Conservation (phyloP, 352 stramenopile genomes). For the Aphanomyces invadans region DNA sequence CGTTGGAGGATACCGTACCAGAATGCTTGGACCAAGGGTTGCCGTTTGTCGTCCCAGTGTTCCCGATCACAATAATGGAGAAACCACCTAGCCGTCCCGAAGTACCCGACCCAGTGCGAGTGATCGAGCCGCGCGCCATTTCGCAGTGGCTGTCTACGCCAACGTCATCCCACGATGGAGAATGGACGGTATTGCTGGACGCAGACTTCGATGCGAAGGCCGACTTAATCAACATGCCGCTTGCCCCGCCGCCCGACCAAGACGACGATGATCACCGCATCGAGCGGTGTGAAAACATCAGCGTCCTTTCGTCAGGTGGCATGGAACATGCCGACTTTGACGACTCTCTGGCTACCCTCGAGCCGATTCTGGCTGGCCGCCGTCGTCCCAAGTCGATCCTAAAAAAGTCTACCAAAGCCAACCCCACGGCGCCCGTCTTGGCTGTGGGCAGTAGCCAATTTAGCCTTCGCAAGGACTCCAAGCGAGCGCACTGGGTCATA, state of each 20-base stretch:
- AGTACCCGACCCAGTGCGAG: background rate
- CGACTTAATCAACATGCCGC: background rate
- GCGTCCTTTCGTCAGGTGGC: background rate
- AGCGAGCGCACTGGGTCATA: background rate
- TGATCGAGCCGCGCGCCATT: background rate
- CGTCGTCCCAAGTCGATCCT: background rate
- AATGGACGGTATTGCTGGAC: constrained; percentile 16
- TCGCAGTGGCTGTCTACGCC: background rate
- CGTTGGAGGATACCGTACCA: background rate
- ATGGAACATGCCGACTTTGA: background rate
- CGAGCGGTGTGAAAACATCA: background rate
- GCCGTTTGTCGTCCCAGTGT: background rate
- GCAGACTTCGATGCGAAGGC: constrained; percentile 12
- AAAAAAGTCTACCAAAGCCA: background rate
- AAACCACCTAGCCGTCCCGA: constrained; percentile 6
- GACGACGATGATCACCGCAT: background rate
- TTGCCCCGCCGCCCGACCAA: background rate
- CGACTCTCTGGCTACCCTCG: background rate
- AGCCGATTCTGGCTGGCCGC: background rate
- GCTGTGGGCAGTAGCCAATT: background rate
- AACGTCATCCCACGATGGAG: background rate
- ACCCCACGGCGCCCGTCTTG: background rate
- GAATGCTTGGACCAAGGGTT: background rate
- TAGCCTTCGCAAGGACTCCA: background rate
- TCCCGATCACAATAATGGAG: background rate